Evolutionary conservation across 2,329 filamentous ascomycete genomes (phyloP).

Genomic region (Sarocladium brachiariae): DNA sequence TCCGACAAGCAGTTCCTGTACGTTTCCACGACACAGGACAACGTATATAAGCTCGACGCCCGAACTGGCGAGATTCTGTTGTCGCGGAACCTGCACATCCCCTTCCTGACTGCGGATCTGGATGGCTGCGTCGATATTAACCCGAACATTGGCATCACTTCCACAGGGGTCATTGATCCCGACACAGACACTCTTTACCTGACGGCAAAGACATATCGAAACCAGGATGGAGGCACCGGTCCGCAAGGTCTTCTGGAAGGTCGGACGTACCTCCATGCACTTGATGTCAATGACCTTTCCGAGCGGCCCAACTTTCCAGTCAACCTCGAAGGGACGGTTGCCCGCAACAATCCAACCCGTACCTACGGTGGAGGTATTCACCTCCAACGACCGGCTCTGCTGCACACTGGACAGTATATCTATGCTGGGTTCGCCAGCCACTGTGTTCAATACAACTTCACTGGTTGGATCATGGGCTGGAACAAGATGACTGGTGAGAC

Average conservation of each 20-base stretch:
- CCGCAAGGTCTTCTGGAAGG: conserved; percentile 27
- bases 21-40: conserved; percentile 51
- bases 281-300: conserved; percentile 30
- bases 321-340: conserved; percentile 36
- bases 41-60: conserved; percentile 48
- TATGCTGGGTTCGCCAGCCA: conserved; percentile 49
- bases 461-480: conserved; percentile 43
- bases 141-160: conserved; percentile 38
- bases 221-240: conserved; percentile 22
- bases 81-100: conserved; percentile 39
- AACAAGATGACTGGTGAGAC: conserved; percentile 33
- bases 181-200: conserved; percentile 37
- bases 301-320: conserved; percentile 39
- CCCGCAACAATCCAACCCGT: conserved; percentile 39
- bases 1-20: conserved; percentile 45
- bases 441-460: conserved; percentile 51
- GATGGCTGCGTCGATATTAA: conserved; percentile 42
- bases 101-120: conserved; percentile 42
- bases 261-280: conserved; percentile 30
- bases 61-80: conserved; percentile 45
- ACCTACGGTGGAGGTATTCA: conserved; percentile 46
- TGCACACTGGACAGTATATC: conserved; percentile 37
- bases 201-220: conserved; percentile 34
- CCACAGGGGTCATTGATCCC: conserved; percentile 39
- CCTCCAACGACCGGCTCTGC: conserved; percentile 42